These are phyloP conservation scores for Barbarea vulgaris DNA, from an alignment of 345 rosid species.

Conservation along the genomic window DNA sequence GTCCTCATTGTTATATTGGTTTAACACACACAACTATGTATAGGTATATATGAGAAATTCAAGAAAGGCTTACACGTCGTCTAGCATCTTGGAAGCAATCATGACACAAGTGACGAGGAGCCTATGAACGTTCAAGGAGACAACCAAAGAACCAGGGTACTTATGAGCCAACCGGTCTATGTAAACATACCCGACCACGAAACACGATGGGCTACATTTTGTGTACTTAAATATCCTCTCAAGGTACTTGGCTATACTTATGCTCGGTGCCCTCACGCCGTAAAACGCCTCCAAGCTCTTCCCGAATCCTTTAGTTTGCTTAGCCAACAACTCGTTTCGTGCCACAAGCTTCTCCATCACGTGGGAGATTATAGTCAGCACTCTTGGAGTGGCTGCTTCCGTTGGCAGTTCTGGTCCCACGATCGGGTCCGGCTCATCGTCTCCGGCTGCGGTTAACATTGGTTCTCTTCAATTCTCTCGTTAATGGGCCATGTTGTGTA, in stretches of 20 bases:
- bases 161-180: conserved; percentile 74
- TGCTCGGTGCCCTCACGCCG: conserved; percentile 74
- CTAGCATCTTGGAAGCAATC: conserved; percentile 92
- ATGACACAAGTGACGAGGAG: conserved; percentile 80
- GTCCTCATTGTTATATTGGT: neutral
- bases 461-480: conserved; percentile 4
- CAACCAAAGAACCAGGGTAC: conserved; percentile 72
- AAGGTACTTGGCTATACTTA: conserved; percentile 76
- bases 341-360: conserved; percentile 77
- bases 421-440: conserved; percentile 34
- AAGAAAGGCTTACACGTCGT: conserved; percentile 73
- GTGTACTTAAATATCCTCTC: conserved; percentile 89
- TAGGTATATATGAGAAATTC: conserved; percentile 15
- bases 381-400: conserved; percentile 57
- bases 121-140: conserved; percentile 77
- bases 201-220: conserved; percentile 83
- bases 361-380: conserved; percentile 62
- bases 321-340: conserved; percentile 63
- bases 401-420: conserved; percentile 32
- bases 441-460: conserved; percentile 37
- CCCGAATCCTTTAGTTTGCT: conserved; percentile 42
- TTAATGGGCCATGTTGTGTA: conserved; percentile 36
- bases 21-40: neutral
- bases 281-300: conserved; percentile 74
- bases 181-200: conserved; percentile 81